Evolutionary conservation across 192 early-diverging fungal species (phyloP), one percentile per base, ranked within the genome.

Genomic region (Paraglomus brasilianum): DNA sequence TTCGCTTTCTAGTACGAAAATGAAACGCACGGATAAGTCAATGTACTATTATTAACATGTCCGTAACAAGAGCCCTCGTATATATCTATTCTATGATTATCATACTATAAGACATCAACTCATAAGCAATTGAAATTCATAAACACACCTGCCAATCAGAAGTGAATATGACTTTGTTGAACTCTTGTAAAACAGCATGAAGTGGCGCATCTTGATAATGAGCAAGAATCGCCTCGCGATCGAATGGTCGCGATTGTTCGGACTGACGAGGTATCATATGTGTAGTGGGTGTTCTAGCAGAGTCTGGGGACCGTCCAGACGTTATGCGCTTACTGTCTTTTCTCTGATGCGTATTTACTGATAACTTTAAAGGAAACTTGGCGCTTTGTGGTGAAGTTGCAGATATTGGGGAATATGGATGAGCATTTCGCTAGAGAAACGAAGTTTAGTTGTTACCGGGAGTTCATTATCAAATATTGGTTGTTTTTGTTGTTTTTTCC

Each of bases 81-180:
- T 30, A 30, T 30, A 30, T 30, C 30, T 48, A 61, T 38, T 17
- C 24, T 13, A 36, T 17, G 9, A n/a, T 13, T 30, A 49, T 41
- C 24, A 40, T n/a, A n/a, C n/a, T n/a, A n/a, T n/a, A n/a, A n/a
- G n/a, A n/a, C 43, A 45, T n/a, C 19, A 1, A 61, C 15, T 36
- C 45, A 24, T 40, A 71, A 90, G 86, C n/a, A 30, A 30, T 30
- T 30, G 30, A 30, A 30, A 30, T 30, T 30, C 30, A 50, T 65
- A 43, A 53, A 49, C 19, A 38, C 51, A 67, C 66, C 79, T 85
- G 85, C 93, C 92, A 93, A 63, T 94, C 89, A 58, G 82, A 82
- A 40, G 88, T 90, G 7, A 80, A 84, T 13, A 94, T 53, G 17
- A 80, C 81, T 72, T 93, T 93, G 7, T 75, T 78, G 3, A 90